Percentiles rank a stretch among this genome's conserved stretches.
Evolutionary conservation across 2,329 filamentous ascomycete genomes (phyloP).

Genomic region (Clonostachys rhizophaga): DNA sequence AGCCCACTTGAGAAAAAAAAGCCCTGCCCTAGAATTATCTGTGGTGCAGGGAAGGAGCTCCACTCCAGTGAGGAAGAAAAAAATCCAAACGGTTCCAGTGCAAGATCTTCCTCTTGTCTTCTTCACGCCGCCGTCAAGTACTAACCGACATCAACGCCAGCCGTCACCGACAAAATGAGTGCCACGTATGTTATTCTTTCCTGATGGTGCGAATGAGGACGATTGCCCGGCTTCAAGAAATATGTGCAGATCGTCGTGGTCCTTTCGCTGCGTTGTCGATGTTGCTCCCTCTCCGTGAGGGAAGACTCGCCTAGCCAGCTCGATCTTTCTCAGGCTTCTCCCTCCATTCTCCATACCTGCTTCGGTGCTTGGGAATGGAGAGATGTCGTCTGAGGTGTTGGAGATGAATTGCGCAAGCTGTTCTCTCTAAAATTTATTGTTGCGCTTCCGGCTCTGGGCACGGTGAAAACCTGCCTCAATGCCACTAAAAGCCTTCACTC

Average conservation of each 20-base stretch:
- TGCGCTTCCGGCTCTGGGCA: slow-evolving; percentile 19
- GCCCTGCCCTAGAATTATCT: background rate
- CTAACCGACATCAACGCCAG: slow-evolving; percentile 3
- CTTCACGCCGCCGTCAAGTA: background rate
- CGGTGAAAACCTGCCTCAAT: background rate
- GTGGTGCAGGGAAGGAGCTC: background rate
- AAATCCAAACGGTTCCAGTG: background rate
- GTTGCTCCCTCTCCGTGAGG: slow-evolving; percentile 6
- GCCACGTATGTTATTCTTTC: slow-evolving; percentile 48
- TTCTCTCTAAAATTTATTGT: slow-evolving; percentile 79
- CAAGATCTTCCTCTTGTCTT: slow-evolving; percentile 2
- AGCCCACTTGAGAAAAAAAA: slow-evolving; percentile 6
- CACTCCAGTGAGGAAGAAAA: background rate
- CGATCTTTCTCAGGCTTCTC: slow-evolving; percentile 67
- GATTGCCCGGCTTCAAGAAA: slow-evolving; percentile 43
- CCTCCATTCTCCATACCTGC: slow-evolving; percentile 46
- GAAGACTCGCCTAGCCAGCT: slow-evolving; percentile 55
- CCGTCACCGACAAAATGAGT: slow-evolving; percentile 36
- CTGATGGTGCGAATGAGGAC: slow-evolving; percentile 24
- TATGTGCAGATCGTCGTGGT: slow-evolving; percentile 74
- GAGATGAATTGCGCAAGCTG: slow-evolving; percentile 56
- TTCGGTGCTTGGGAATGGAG: slow-evolving; percentile 45
- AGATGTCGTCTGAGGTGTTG: slow-evolving; percentile 69
- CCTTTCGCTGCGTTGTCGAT: slow-evolving; percentile 60
- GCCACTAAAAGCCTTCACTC: slow-evolving; percentile 24